Base-by-base conservation (phyloP, 208 protist genomes). In the Acanthamoeba healyi region DNA sequence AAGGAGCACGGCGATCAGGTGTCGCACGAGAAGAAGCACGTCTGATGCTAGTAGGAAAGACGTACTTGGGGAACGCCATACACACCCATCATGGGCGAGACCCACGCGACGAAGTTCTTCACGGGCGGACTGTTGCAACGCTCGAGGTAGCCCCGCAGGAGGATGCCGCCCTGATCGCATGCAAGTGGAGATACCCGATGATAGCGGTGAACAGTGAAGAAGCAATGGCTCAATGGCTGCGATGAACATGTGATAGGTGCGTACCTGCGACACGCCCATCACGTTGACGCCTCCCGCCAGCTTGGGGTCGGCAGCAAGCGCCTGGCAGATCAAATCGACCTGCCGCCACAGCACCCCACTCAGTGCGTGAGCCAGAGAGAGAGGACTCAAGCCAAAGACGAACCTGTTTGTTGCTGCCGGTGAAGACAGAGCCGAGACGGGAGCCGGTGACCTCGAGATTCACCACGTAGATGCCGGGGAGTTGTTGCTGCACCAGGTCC, bases 61-160 rank as follows among this genome's bases (percentile, higher is more conserved):
- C 42, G 32, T 34, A 94, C 67, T 14, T 88, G 22, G 46, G 92
- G 92, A 22, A 94, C 81, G n/a, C 92, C 92, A 24, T 72, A 94
- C 49, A 94, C 58, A 51, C 92, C 92, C 77, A 72, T 87, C 61
- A 94, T 94, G 40, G 86, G 86, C 22, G 88, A 5, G 26, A 94
- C 86, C 94, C 94, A 95, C 10, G 81, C 67, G 56, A 92, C 61
- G 77, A 94, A 92, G 77, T 94, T 94, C 65, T 81, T 67, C 9
- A 95, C 87, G 0, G 58, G 81, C 24, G 94, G 86, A 0, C 54
- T n/a, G 56, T 94, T 95, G 90, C 82, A 94, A 2, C 65, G 90
- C 77, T 95, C 94, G 22, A 95, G 17, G 32, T 94, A 94, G 54
- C 94, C 94, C 14, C 94, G 86, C 34, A 42, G 40, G 29, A 94